Percentiles rank a stretch among this genome's conserved stretches.
Evolutionary conservation across 2,329 filamentous ascomycete species (phyloP).

Genomic region (Lachnellula subtilissima): DNA sequence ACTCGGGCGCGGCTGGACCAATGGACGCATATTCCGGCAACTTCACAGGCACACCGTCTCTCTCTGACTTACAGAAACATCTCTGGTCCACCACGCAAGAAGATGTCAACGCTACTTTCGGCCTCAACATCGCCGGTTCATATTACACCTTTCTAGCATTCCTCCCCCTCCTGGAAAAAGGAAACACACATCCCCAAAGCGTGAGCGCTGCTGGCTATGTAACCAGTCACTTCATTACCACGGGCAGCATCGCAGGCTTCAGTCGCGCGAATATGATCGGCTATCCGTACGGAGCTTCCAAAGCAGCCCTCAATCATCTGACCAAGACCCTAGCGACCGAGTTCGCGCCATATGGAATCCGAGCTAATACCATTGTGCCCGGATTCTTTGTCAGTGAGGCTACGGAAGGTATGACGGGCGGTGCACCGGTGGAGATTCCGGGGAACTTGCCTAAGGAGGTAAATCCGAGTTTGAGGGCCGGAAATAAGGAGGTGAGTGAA

Average conservation of each 20-base stretch:
- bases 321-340: conserved; percentile 64
- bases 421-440: too few species aligned
- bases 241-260: conserved; percentile 67
- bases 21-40: background rate
- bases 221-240: conserved; percentile 60
- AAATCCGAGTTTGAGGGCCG: too few species aligned
- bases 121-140: conserved; percentile 58
- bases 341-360: conserved; percentile 56
- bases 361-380: conserved; percentile 33
- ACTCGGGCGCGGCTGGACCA: background rate
- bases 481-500: too few species aligned
- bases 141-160: conserved; percentile 67
- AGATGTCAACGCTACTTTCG: conserved; percentile 8
- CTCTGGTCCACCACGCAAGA: background rate
- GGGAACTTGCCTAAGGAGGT: too few species aligned
- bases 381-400: background rate
- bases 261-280: conserved; percentile 68
- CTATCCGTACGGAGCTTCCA: conserved; percentile 71
- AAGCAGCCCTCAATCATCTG: conserved; percentile 67
- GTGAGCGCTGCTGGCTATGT: conserved; percentile 43
- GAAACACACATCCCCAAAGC: conserved; percentile 48
- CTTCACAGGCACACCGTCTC: background rate
- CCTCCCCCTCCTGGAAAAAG: conserved; percentile 59
- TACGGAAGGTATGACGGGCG: too few species aligned
- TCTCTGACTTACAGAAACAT: background rate